Percentiles rank a stretch among this genome's conserved stretches.
Conservation (phyloP, 2,329 filamentous ascomycete genomes). For the Penicillium sp. region DNA sequence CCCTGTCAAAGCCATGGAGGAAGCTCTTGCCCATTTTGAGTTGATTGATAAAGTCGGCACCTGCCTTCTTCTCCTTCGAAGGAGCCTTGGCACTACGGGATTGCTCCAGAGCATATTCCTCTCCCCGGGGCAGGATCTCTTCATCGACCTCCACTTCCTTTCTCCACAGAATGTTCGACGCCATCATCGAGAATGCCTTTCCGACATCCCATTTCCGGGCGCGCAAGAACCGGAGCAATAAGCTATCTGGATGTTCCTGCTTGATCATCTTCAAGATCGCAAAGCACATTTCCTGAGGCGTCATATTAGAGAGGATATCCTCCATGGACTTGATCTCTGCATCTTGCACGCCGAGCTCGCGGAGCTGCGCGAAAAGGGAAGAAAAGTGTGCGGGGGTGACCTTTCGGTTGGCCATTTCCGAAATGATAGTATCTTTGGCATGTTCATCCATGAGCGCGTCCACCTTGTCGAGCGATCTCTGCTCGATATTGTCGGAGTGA, state of each 20-base stretch:
- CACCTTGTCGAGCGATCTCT: constrained; percentile 14
- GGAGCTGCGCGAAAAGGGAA: constrained; percentile 14
- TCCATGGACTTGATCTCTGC: constrained; percentile 16
- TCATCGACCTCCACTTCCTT: constrained; percentile 75
- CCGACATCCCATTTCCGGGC: constrained; percentile 87
- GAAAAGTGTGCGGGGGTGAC: constrained; percentile 14
- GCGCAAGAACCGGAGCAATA: constrained; percentile 67
- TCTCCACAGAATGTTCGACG: constrained; percentile 85
- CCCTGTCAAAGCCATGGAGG: constrained; percentile 15
- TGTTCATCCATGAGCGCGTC: constrained; percentile 14
- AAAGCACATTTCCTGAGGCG: constrained; percentile 64
- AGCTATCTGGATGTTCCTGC: constrained; percentile 78
- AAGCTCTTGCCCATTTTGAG: constrained; percentile 17
- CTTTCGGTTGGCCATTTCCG: constrained; percentile 13
- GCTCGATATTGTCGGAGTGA: neutral
- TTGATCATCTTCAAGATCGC: constrained; percentile 87
- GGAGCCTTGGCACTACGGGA: constrained; percentile 39
- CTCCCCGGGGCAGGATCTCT: constrained; percentile 67
- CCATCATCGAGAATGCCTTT: constrained; percentile 77
- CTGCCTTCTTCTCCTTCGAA: constrained; percentile 12
- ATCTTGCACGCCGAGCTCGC: constrained; percentile 13
- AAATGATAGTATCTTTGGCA: constrained; percentile 11
- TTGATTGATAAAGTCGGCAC: constrained; percentile 15
- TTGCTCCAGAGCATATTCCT: constrained; percentile 53
- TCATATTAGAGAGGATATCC: constrained; percentile 52